A percentile compares a stretch with the other conserved stretches of the same genome.
Conservation (phyloP, 2,329 filamentous ascomycete genomes). For the Fusarium subtropicale region DNA sequence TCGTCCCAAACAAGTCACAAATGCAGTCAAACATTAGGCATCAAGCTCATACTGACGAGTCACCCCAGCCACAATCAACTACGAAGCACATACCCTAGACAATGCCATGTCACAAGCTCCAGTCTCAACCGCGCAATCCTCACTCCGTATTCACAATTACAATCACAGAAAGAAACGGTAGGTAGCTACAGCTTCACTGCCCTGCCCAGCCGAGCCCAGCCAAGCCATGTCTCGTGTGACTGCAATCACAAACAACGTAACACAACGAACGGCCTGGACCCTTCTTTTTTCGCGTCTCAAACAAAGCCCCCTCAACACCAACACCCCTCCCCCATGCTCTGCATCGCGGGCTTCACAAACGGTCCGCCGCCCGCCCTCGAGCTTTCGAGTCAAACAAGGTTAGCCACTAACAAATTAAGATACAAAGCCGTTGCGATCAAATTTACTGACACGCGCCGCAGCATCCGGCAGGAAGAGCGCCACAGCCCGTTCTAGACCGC, state of each 20-base stretch:
- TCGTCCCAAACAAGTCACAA: background rate
- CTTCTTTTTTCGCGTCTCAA: background rate
- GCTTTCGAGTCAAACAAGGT: background rate
- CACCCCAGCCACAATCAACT: background rate
- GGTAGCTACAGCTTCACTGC: background rate
- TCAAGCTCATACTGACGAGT: background rate
- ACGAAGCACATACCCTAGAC: slow-evolving; percentile 20
- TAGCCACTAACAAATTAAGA: background rate
- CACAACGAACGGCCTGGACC: slow-evolving; percentile 1
- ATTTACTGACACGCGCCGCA: slow-evolving; percentile 16
- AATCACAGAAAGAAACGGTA: background rate
- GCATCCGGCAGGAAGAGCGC: slow-evolving; percentile 32
- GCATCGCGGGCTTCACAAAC: slow-evolving; percentile 9
- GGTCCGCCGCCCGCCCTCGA: background rate
- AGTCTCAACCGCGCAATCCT: slow-evolving; percentile 10
- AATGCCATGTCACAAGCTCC: slow-evolving; percentile 14
- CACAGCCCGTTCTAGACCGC: slow-evolving; percentile 38
- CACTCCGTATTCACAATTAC: background rate
- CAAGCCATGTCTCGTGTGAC: slow-evolving; percentile 12
- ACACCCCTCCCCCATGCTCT: slow-evolving; percentile 7
- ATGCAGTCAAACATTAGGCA: background rate
- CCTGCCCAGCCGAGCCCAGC: background rate
- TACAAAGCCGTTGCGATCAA: slow-evolving; percentile 22
- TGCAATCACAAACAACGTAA: slow-evolving; percentile 15
- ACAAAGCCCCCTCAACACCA: background rate